phyloP scores from a whole-genome alignment of 1,139 yeast species.

The Kluyveromyces sp. region DNA sequence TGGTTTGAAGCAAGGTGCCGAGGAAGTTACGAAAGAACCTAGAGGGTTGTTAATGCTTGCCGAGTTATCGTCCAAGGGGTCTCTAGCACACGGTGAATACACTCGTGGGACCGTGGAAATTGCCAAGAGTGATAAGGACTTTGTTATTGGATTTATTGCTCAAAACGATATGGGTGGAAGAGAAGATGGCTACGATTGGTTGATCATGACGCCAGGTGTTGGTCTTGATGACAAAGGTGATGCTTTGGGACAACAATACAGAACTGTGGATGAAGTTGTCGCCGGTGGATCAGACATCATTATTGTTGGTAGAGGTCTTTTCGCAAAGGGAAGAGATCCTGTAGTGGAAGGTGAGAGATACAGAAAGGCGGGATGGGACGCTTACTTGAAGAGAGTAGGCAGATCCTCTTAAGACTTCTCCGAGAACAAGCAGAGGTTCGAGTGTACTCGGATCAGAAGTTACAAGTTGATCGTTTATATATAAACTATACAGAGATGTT shows the following conservation, averaged over 20 bases:
- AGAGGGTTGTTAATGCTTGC: constrained; percentile 94
- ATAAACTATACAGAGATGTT: no score
- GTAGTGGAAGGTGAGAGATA: constrained; percentile 80
- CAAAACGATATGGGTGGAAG: constrained; percentile 80
- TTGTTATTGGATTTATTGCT: constrained; percentile 95
- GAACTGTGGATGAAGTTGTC: constrained; percentile 82
- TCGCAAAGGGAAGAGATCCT: constrained; percentile 94
- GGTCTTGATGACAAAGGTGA: constrained; percentile 98
- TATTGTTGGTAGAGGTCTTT: constrained; percentile 94
- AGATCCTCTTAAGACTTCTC: background rate
- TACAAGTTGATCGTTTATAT: no score
- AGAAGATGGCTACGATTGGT: constrained; percentile 86
- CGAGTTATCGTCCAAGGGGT: constrained; percentile 88
- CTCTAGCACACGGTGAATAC: constrained; percentile 88
- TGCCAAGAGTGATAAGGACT: constrained; percentile 78
- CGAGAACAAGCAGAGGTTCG: no score
- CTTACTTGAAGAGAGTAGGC: constrained; percentile 48
- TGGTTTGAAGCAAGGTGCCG: constrained; percentile 80
- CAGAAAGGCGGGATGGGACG: constrained; percentile 89
- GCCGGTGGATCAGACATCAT: constrained; percentile 83
- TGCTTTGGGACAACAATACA: constrained; percentile 89
- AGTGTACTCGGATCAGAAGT: no score
- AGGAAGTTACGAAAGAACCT: constrained; percentile 58
- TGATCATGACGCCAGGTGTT: constrained; percentile 96
- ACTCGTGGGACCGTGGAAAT: constrained; percentile 81